Evolutionary conservation across 345 rosid species (phyloP), one percentile per base, ranked within the genome.

Genomic region (Alliaria petiolata): DNA sequence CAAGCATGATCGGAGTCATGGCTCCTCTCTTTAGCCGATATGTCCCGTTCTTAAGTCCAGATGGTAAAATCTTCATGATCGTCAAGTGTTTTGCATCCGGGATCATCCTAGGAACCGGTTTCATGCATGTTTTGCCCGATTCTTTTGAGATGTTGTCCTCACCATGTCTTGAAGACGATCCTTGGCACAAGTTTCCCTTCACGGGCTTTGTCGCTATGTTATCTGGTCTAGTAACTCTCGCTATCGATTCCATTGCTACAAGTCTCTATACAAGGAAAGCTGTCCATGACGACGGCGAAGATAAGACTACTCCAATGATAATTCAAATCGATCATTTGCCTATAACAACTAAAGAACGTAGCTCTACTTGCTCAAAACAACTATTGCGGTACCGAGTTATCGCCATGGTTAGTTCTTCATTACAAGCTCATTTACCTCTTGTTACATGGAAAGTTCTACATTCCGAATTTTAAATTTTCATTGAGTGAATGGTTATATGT

Each of bases 41-140:
- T 2, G 62, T 92, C 51, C 86, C 89, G 0, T 86, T 85, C 26
- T 72, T 92, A 0, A 46, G 38, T 47, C 98, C 90, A 4, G 90
- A 84, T 34, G 47, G 72, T 46, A 75, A 71, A 58, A 28, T 81
- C 9, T 92, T 92, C 25, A 81, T 86, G 56, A 65, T 87, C 11
- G 75, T 92, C 19, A 89, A 87, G 72, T 74, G 83, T 30, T 89
- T 92, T 34, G 96, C 96, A 0, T 75, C 92, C 2, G 98, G 98
- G 0, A 85, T 92, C 44, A 92, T 92, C 12, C 81, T 92, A 1
- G 92, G 86, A 2, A 92, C 98, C 2, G 93, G 92, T 12, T 92
- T 84, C 80, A 86, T 86, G 89, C 96, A 92, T 49, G 96, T 92
- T 15, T 65, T 89, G 65, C 98, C 96, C 0, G 98, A 92, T 76